Base-by-base conservation (phyloP, 352 stramenopile species). In the Pythium brachiatum region DNA sequence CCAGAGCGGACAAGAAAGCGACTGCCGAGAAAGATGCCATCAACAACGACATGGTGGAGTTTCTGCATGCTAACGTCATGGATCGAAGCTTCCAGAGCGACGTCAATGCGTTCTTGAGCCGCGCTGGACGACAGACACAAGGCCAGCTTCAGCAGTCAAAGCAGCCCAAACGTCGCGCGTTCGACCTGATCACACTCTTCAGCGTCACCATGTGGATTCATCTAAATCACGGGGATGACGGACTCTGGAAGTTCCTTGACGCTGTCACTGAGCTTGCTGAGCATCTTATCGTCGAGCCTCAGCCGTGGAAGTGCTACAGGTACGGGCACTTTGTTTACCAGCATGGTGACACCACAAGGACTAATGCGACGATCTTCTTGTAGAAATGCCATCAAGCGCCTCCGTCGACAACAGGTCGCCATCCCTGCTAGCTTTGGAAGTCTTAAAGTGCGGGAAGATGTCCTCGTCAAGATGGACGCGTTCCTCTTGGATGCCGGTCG, bases 131-230 rank as follows among this genome's bases (percentile, higher is more conserved):
- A n/a, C 52, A 53, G 36, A 43, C 25, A n/a, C 18, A 47, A 36
- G 20, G 9, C 18, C 2, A 39, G 4, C 8, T 47, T 9, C 18
- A 27, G 6, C n/a, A n/a, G 6, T 34, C 51, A 16, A 18, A 5
- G 5, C 11, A 18, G 43, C 21, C 16, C 1, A 36, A 54, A 36
- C 38, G 57, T 2, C 51, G 54, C 31, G 25, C 46, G 1, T 93
- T 92, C 54, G 72, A 88, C 57, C 67, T 95, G 2, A 66, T 93
- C 43, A 90, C 83, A 57, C 86, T 81, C 62, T 95, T 93, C 50
- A 93, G 86, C 43, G 78, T 95, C 48, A 92, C 84, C 11, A 95
- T 95, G 86, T 95, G 86, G 86, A 93, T 95, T 58, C 86, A 95
- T 56, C 56, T 95, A 26, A 92, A 95, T 57, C 79, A 95, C 57